Conservation (phyloP, 2,329 filamentous ascomycete species). For the Penicillium expansum region DNA sequence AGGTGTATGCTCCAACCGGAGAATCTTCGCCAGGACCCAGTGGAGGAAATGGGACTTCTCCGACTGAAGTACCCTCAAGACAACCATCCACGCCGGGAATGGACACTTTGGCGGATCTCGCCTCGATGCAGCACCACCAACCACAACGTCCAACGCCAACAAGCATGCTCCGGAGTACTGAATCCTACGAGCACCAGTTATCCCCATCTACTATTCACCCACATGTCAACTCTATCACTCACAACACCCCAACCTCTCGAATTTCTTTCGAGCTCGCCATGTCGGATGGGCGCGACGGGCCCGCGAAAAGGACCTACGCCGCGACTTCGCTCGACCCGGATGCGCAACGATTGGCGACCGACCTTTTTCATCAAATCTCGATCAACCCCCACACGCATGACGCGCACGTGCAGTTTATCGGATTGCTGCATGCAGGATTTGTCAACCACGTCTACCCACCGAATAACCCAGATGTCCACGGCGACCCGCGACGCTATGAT, state of each 20-base stretch:
- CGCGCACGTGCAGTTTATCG: slow-evolving; percentile 47
- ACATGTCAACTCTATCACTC: slow-evolving; percentile 37
- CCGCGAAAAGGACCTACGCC: slow-evolving; percentile 40
- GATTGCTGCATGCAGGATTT: slow-evolving; percentile 48
- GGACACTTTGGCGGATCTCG: slow-evolving; percentile 49
- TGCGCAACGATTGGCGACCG: slow-evolving; percentile 41
- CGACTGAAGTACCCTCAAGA: slow-evolving; percentile 36
- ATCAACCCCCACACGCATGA: slow-evolving; percentile 49
- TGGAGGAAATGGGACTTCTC: slow-evolving; percentile 36
- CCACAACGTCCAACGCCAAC: slow-evolving; percentile 40
- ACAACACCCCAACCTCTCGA: slow-evolving; percentile 41
- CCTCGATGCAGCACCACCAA: slow-evolving; percentile 49
- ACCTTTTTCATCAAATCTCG: slow-evolving; percentile 44
- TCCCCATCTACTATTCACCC: slow-evolving; percentile 45
- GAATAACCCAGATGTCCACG: slow-evolving; percentile 44
- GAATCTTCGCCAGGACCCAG: slow-evolving; percentile 37
- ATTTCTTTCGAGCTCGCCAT: slow-evolving; percentile 47
- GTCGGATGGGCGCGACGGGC: slow-evolving; percentile 41
- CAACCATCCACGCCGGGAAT: slow-evolving; percentile 48
- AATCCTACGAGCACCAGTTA: slow-evolving; percentile 44
- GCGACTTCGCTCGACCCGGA: slow-evolving; percentile 43
- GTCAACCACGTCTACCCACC: slow-evolving; percentile 48
- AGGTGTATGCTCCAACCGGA: slow-evolving; percentile 40
- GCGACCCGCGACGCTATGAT: slow-evolving; percentile 47
- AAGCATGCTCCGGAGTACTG: slow-evolving; percentile 37